These are phyloP conservation scores for Colletotrichum somersetense DNA, from an alignment of 2,329 filamentous ascomycete genomes.

Conservation along the genomic window DNA sequence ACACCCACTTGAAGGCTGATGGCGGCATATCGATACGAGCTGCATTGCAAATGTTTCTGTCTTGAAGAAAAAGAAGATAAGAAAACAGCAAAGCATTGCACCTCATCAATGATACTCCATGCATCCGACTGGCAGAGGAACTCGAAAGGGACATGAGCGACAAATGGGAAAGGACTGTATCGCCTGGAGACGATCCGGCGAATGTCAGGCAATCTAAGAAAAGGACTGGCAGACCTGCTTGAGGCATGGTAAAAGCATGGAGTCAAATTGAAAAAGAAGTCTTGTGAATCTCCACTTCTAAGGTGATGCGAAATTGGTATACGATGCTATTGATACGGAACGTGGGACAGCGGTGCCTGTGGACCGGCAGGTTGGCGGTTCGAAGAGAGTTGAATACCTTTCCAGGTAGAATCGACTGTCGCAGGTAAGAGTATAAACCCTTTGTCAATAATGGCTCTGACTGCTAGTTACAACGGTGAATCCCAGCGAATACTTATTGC, in stretches of 20 bases:
- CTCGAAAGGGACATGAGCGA: not conserved
- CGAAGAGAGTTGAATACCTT: not conserved
- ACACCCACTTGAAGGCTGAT: not conserved
- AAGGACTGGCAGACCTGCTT: not conserved
- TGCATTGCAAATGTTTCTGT: not conserved
- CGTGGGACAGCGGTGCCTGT: not conserved
- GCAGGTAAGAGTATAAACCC: not conserved
- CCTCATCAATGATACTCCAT: not conserved
- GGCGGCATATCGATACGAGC: not conserved
- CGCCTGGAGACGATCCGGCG: not conserved
- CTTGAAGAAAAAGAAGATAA: not conserved
- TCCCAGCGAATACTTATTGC: not conserved
- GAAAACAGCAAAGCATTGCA: not conserved
- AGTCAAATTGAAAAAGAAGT: not conserved
- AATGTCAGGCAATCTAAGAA: not conserved
- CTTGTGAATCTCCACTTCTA: not conserved
- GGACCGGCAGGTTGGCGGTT: not conserved
- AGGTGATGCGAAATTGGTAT: not conserved
- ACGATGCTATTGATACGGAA: conserved; percentile 5
- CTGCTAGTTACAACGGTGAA: not conserved
- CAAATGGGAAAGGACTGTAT: not conserved
- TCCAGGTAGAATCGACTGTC: not conserved
- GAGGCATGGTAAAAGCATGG: not conserved
- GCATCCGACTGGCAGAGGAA: not conserved
- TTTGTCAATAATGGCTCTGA: not conserved